Percentiles rank a stretch among this genome's conserved stretches.
Evolutionary conservation across 441 rosid genomes (phyloP).

Genomic region (Kokia cookei): DNA sequence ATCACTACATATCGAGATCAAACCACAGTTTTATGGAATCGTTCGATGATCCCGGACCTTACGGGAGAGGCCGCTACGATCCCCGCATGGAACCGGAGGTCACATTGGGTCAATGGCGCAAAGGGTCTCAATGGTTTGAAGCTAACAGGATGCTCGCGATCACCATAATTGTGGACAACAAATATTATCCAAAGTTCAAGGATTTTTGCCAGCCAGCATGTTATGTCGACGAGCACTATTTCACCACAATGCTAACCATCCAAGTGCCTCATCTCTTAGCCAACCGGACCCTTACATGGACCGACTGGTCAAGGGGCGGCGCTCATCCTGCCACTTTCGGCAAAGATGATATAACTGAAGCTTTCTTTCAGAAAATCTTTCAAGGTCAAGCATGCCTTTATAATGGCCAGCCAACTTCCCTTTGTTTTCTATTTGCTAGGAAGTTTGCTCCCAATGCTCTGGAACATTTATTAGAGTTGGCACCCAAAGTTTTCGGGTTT

Average conservation of each 20-base stretch:
- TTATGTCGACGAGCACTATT: constrained; percentile 89
- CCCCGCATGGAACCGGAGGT: constrained; percentile 61
- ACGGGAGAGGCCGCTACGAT: constrained; percentile 78
- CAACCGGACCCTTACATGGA: constrained; percentile 71
- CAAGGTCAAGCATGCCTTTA: constrained; percentile 44
- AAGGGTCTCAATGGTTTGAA: constrained; percentile 96
- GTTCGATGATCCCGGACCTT: constrained; percentile 64
- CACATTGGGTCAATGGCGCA: constrained; percentile 68
- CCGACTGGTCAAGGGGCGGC: constrained; percentile 93
- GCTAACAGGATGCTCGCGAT: constrained; percentile 57
- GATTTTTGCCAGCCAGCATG: constrained; percentile 71
- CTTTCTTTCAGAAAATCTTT: constrained; percentile 43
- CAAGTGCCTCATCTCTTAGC: constrained; percentile 53
- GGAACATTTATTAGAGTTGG: constrained; percentile 49
- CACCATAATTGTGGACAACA: constrained; percentile 48
- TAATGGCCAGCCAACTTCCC: constrained; percentile 40
- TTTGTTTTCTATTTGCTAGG: constrained; percentile 74
- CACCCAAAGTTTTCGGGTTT: constrained; percentile 47
- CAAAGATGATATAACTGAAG: constrained; percentile 41
- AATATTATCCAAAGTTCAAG: constrained; percentile 68
- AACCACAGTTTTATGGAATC: constrained; percentile 70
- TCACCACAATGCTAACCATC: constrained; percentile 80
- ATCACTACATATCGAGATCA: constrained; percentile 58
- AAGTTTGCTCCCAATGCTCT: constrained; percentile 81
- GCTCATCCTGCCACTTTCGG: constrained; percentile 86